phyloP scores from a whole-genome alignment of 305 asterid species.

The Ruellia speciosa region DNA sequence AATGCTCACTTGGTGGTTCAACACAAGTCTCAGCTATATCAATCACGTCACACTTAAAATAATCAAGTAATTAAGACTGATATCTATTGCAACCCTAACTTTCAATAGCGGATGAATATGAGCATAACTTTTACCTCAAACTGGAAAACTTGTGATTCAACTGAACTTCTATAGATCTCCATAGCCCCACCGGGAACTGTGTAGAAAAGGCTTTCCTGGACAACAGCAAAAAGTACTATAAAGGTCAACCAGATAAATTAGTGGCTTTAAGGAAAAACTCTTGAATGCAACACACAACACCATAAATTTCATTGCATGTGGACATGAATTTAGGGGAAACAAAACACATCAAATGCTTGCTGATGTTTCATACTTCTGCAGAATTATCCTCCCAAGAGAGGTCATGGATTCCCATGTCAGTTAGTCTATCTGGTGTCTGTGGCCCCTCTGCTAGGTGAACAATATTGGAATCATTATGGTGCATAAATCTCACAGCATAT shows the following conservation, averaged over 20 bases:
- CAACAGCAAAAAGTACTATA: conserved; percentile 19
- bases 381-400: conserved; percentile 53
- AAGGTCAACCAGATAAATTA: conserved; percentile 16
- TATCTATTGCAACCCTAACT: not conserved
- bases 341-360: conserved; percentile 8
- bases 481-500: conserved; percentile 64
- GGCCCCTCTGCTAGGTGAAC: conserved; percentile 48
- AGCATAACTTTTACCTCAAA: conserved; percentile 48
- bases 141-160: conserved; percentile 54
- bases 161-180: conserved; percentile 56
- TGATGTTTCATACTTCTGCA: conserved; percentile 49
- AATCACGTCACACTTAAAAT: not conserved
- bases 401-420: conserved; percentile 47
- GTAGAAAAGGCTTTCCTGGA: conserved; percentile 79
- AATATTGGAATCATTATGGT: conserved; percentile 33
- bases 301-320: conserved; percentile 8
- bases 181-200: conserved; percentile 57
- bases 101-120: not conserved
- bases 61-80: not conserved
- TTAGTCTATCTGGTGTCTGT: conserved; percentile 50
- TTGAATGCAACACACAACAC: not conserved
- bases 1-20: too few relatives aligned
- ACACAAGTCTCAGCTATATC: too few relatives aligned
- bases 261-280: conserved; percentile 10
- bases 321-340: conserved; percentile 12